Conservation (phyloP, 2,329 filamentous ascomycete species). For the Hypoxylon sp. region DNA sequence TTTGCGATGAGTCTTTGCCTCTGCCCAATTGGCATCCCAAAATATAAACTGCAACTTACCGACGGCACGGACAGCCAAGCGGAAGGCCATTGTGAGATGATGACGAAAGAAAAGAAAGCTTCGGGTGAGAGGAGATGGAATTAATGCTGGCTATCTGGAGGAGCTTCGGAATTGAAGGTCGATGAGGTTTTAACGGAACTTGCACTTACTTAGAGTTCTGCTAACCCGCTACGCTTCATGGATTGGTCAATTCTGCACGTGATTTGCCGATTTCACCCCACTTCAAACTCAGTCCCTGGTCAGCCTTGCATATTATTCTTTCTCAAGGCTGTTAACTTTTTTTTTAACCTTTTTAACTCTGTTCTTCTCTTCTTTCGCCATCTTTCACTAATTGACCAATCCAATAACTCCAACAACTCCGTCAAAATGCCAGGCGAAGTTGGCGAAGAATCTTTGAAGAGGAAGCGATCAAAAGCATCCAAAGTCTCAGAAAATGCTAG, state of each 20-base stretch:
- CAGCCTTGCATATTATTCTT: constrained; percentile 39
- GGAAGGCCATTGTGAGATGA: constrained; percentile 91
- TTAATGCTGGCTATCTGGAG: constrained; percentile 51
- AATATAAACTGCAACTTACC: constrained; percentile 68
- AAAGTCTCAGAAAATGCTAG: constrained; percentile 50
- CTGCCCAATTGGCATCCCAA: constrained; percentile 50
- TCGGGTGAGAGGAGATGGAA: constrained; percentile 47
- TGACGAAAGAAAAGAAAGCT: constrained; percentile 61
- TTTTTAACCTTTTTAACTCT: constrained; percentile 16
- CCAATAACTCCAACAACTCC: not conserved
- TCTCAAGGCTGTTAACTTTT: constrained; percentile 41
- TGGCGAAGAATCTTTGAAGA: constrained; percentile 54
- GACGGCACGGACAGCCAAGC: constrained; percentile 93
- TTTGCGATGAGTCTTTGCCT: constrained; percentile 42
- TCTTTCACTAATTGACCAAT: not conserved
- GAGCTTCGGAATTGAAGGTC: constrained; percentile 38
- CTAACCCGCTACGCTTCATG: constrained; percentile 26
- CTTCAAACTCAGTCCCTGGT: constrained; percentile 21
- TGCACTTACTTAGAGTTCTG: constrained; percentile 33
- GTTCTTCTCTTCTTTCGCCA: not conserved
- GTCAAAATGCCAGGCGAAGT: constrained; percentile 44
- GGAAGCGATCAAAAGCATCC: constrained; percentile 58
- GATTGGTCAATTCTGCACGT: constrained; percentile 41
- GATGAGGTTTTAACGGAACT: constrained; percentile 50
- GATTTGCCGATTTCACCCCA: constrained; percentile 37